Conservation (phyloP, 768 basidiomycete species). For the Agaricus blazei region DNA sequence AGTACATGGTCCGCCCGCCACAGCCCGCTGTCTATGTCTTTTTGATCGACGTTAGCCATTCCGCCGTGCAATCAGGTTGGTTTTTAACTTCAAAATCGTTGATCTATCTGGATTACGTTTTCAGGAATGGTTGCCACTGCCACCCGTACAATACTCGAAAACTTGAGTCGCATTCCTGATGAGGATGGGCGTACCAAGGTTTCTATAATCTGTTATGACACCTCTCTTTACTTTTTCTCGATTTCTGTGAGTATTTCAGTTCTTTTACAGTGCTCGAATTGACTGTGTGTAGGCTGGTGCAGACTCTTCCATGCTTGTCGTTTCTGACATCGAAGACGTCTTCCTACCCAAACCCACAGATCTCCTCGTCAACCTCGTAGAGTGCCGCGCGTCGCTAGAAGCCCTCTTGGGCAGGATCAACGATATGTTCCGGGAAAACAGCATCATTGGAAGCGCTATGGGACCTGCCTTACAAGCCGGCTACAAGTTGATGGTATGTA, state of each 20-base stretch:
- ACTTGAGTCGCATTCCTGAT: constrained; percentile 91
- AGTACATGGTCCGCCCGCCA: constrained; percentile 99
- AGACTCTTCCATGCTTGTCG: constrained; percentile 93
- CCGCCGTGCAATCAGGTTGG: constrained; percentile 84
- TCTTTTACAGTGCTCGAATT: background rate
- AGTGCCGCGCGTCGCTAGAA: constrained; percentile 78
- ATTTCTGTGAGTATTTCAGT: constrained; percentile 55
- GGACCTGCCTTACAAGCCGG: constrained; percentile 95
- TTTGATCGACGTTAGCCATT: constrained; percentile 93
- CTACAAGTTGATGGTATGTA: constrained; percentile 83
- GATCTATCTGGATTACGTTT: background rate
- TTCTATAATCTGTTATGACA: constrained; percentile 88
- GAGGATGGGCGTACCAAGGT: constrained; percentile 91
- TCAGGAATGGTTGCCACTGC: constrained; percentile 98
- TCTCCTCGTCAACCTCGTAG: constrained; percentile 90
- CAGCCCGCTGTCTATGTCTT: constrained; percentile 97
- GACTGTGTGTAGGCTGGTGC: constrained; percentile 47
- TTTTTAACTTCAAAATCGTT: background rate
- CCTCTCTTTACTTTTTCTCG: constrained; percentile 95
- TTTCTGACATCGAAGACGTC: constrained; percentile 94
- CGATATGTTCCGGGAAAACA: constrained; percentile 98
- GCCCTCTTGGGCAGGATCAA: constrained; percentile 75
- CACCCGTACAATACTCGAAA: constrained; percentile 93
- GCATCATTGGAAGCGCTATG: constrained; percentile 87
- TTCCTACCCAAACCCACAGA: constrained; percentile 97